phyloP scores from a whole-genome alignment of 805 yeast genomes.

The Priceomyces haplophilus region DNA sequence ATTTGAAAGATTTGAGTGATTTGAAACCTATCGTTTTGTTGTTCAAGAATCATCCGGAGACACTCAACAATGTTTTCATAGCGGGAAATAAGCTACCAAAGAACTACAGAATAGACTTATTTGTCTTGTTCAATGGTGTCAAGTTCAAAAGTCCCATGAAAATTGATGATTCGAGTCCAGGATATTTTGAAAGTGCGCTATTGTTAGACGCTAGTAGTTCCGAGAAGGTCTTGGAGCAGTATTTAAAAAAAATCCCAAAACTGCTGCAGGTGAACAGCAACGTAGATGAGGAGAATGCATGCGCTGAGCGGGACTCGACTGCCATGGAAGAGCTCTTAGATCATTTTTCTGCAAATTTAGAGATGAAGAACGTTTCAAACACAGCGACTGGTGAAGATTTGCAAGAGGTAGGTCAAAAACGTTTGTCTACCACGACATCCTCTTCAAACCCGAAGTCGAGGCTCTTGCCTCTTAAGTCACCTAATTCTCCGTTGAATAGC shows the following conservation, averaged over 20 bases:
- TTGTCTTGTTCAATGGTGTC: constrained; percentile 55
- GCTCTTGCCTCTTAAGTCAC: not conserved
- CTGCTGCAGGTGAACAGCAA: not conserved
- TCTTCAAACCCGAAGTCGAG: not conserved
- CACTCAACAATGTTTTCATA: constrained; percentile 39
- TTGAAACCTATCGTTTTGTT: constrained; percentile 37
- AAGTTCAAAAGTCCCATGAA: constrained; percentile 45
- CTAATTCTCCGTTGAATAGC: constrained; percentile 17
- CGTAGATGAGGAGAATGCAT: not conserved
- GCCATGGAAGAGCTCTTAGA: not conserved
- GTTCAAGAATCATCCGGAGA: constrained; percentile 27
- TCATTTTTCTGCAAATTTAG: not conserved
- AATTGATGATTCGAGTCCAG: constrained; percentile 60
- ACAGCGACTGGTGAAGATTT: not conserved
- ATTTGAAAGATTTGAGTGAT: constrained; percentile 29
- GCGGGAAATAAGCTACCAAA: constrained; percentile 43
- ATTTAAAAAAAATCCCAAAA: constrained; percentile 11
- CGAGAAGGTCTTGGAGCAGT: constrained; percentile 40
- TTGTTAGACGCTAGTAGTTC: constrained; percentile 51
- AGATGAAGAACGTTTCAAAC: not conserved
- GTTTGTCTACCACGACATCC: not conserved
- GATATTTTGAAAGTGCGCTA: constrained; percentile 57
- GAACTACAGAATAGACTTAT: constrained; percentile 51
- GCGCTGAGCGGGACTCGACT: not conserved
- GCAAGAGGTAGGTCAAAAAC: not conserved